Evolutionary conservation across 2,329 filamentous ascomycete species (phyloP).

Genomic region (Tolypocladium cylindrosporum): DNA sequence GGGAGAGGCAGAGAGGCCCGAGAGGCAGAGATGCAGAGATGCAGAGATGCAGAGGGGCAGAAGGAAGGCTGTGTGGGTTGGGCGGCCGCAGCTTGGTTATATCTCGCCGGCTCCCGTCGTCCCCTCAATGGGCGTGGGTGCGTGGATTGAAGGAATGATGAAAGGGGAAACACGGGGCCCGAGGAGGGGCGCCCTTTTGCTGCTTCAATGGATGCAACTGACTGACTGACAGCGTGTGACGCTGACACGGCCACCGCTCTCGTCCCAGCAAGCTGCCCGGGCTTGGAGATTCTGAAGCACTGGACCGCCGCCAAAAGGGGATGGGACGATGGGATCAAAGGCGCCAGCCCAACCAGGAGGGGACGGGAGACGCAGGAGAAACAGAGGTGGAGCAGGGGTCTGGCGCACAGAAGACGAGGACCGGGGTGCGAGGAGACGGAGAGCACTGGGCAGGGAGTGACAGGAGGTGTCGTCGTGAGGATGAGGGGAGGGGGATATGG

Average conservation of each 20-base stretch:
- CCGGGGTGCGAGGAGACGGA: not conserved
- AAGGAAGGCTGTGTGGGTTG: not conserved
- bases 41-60: not conserved
- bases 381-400: not conserved
- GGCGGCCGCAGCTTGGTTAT: not conserved
- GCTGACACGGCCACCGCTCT: not conserved
- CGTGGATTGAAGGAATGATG: not conserved
- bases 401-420: not conserved
- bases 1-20: too few species aligned
- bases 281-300: conserved; percentile 8
- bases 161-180: not conserved
- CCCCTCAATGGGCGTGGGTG: not conserved
- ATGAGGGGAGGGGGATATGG: not conserved
- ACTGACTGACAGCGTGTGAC: not conserved
- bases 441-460: not conserved
- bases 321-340: conserved; percentile 3
- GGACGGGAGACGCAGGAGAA: conserved; percentile 1
- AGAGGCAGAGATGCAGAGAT: not conserved
- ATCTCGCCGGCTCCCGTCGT: not conserved
- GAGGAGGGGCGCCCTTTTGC: not conserved
- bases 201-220: not conserved
- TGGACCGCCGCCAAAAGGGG: conserved; percentile 8
- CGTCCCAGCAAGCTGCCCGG: conserved; percentile 1
- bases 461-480: not conserved
- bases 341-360: not conserved